Base-by-base conservation (phyloP, 2,329 filamentous ascomycete species). In the Diaporthe amygdali region DNA sequence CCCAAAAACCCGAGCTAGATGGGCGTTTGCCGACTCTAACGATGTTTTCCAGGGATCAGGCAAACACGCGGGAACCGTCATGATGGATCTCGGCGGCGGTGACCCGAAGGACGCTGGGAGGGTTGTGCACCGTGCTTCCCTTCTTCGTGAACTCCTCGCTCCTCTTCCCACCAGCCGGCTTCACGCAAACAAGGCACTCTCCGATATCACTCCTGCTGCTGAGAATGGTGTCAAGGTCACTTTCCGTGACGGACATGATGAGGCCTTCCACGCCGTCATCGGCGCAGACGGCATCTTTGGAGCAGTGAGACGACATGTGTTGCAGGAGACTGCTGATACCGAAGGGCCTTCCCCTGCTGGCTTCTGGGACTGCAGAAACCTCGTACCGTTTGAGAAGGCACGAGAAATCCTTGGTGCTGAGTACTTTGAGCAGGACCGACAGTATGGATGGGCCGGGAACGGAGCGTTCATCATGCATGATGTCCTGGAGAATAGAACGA, bases 201-300 rank as follows among this genome's bases (percentile, higher is more conserved):
- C 25, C 4, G 27, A 30, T 2, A 69, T 76, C 51, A 46, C 27
- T 2, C 20, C 68, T 34, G 46, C 64, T 37, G 8, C 51, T 15
- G 39, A 56, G 3, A 61, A 25, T 10, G 46, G 39, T 6, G 30
- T 72, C 15, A 56, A 54, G 17, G 44, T 76, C 10, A 69, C 63
- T n/a, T 76, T 76, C 12, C 27, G 63, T 2, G 74, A 76, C 54
- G 76, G 74, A 3, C 61, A 55, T 5, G 59, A 52, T 0, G 69
- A 71, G 7, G 47, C 55, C 2, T 75, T 75, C 39, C 70, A 76
- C 55, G 72, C 74, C 2, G 66, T 76, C 4, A 74, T 77, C 15
- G 76, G 76, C 20, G 74, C 76, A 5, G 75, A 77, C 39, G 75
- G 75, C 10, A 76, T 76, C 14, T 74, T 74, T 34, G 69, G 75